A percentile compares a stretch with the other conserved stretches of the same genome.
Conservation (phyloP, 2,329 filamentous ascomycete genomes). For the Penicillium griseofulvum region DNA sequence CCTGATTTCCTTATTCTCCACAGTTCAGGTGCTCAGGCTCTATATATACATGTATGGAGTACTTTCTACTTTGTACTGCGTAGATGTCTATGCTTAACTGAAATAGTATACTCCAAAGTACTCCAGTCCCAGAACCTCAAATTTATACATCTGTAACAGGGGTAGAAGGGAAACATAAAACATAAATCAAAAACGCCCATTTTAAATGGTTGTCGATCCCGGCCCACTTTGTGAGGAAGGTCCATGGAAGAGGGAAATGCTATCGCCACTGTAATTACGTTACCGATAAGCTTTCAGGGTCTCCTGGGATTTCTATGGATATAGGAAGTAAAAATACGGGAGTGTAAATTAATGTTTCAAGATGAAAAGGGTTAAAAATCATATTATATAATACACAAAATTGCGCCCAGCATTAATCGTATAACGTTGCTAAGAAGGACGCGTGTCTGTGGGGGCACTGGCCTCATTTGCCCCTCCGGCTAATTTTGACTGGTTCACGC, state of each 20-base stretch:
- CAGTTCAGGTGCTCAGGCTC: neutral
- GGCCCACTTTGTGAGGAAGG: constrained; percentile 14
- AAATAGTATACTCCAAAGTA: no score
- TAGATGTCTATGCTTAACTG: neutral
- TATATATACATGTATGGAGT: no score
- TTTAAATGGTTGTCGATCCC: constrained; percentile 17
- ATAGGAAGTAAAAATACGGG: neutral
- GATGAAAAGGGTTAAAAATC: neutral
- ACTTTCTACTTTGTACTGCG: no score
- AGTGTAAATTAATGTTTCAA: neutral
- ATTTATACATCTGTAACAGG: neutral
- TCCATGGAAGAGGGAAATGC: constrained; percentile 9
- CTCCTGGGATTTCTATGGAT: neutral
- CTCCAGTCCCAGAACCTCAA: constrained; percentile 1
- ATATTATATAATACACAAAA: no score
- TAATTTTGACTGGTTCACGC: constrained; percentile 14
- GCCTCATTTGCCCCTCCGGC: constrained; percentile 12
- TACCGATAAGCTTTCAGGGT: constrained; percentile 18
- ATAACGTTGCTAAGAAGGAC: constrained; percentile 10
- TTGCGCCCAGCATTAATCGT: neutral
- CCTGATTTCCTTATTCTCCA: neutral
- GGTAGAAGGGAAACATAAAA: no score
- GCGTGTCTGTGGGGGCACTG: constrained; percentile 22
- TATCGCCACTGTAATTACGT: constrained; percentile 11
- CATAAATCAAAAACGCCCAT: neutral